Conservation (phyloP, 1,284 basidiomycete genomes). For the Anthracocystis setariae region DNA sequence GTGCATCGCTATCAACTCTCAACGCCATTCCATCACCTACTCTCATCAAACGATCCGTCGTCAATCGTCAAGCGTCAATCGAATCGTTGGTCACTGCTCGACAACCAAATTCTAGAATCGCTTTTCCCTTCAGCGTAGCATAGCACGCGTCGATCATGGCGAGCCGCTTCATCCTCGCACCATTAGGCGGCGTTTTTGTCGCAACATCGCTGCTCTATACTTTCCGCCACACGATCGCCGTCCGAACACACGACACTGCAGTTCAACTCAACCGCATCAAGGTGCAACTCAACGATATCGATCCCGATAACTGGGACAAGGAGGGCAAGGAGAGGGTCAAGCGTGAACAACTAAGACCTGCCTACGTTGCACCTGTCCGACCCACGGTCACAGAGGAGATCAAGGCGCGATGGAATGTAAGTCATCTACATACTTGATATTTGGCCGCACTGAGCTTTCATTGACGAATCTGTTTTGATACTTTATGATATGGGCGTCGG, state of each 20-base stretch:
- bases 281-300: constrained; percentile 48
- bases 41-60: not conserved
- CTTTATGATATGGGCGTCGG: not conserved
- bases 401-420: constrained; percentile 53
- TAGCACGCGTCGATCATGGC: constrained; percentile 19
- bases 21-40: not conserved
- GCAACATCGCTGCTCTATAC: constrained; percentile 51
- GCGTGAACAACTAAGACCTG: constrained; percentile 33
- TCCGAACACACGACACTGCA: constrained; percentile 47
- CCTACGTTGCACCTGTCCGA: constrained; percentile 42
- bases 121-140: no score
- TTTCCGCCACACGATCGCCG: constrained; percentile 48
- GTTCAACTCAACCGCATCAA: constrained; percentile 41
- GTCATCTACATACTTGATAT: not conserved
- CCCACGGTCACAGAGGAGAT: constrained; percentile 46
- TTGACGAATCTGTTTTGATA: not conserved
- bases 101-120: no score
- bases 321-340: constrained; percentile 34
- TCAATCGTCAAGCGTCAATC: not conserved
- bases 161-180: constrained; percentile 40
- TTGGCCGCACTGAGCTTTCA: not conserved
- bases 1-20: no score
- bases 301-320: constrained; percentile 53
- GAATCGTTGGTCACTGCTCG: no score
- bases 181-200: constrained; percentile 47